phyloP scores from a whole-genome alignment of 2,329 filamentous ascomycete genomes.

The Colletotrichum sp. region DNA sequence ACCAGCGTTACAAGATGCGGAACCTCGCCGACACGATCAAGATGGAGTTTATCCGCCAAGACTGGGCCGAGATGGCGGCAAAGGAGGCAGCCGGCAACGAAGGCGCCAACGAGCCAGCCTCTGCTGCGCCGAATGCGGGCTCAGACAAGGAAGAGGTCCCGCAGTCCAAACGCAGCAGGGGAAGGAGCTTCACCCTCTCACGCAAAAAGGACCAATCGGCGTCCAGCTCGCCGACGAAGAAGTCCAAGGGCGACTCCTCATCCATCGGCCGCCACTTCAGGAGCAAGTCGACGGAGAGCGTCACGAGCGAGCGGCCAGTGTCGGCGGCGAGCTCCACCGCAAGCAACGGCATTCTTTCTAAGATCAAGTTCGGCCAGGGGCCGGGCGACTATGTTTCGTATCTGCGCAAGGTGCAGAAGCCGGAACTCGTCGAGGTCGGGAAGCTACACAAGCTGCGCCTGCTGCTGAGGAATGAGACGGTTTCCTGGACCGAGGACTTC shows the following conservation, averaged over 20 bases:
- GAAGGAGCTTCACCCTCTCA: slow-evolving; percentile 80
- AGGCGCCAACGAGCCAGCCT: slow-evolving; percentile 39
- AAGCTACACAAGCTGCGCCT: slow-evolving; percentile 92
- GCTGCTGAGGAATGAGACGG: slow-evolving; percentile 90
- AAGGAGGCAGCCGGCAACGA: slow-evolving; percentile 49
- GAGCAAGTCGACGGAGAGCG: slow-evolving; percentile 75
- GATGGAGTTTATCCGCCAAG: slow-evolving; percentile 91
- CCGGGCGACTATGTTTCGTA: slow-evolving; percentile 89
- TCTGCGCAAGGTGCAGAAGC: slow-evolving; percentile 79
- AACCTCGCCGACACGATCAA: slow-evolving; percentile 89
- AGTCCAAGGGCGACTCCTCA: slow-evolving; percentile 70
- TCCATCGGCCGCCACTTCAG: slow-evolving; percentile 65
- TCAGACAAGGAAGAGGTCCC: slow-evolving; percentile 44
- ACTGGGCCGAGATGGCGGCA: slow-evolving; percentile 73
- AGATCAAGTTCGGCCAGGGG: slow-evolving; percentile 75
- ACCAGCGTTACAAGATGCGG: slow-evolving; percentile 94
- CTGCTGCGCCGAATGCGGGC: slow-evolving; percentile 33
- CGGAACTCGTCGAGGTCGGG: slow-evolving; percentile 87
- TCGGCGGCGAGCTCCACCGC: slow-evolving; percentile 58
- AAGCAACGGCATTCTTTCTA: slow-evolving; percentile 64
- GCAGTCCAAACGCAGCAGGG: slow-evolving; percentile 66
- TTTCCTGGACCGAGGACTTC: slow-evolving; percentile 93
- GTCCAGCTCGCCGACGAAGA: slow-evolving; percentile 70
- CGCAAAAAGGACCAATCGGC: slow-evolving; percentile 66
- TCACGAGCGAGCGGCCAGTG: slow-evolving; percentile 62